Conservation (phyloP, 139 green algal species). For the Deuterostichococcus epilithicus region DNA sequence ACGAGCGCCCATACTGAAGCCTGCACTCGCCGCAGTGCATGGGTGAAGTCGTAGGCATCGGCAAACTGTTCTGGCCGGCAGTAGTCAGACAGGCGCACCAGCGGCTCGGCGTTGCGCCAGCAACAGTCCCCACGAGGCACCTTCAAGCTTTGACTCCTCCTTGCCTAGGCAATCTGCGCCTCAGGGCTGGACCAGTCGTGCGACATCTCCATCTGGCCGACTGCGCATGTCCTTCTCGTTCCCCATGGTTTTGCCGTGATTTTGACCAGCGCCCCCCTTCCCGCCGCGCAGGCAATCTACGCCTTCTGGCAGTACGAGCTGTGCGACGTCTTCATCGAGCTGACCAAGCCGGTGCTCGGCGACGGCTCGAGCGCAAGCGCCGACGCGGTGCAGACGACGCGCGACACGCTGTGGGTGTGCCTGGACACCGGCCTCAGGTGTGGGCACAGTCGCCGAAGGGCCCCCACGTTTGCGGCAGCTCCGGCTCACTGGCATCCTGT, state of each 20-base stretch:
- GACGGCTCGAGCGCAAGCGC: constrained; percentile 20
- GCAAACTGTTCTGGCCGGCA: no score
- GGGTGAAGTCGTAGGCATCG: no score
- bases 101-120: no score
- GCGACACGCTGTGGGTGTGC: constrained; percentile 71
- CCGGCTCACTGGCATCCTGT: no score
- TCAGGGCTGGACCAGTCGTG: constrained; percentile 94
- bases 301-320: constrained; percentile 93
- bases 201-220: constrained; percentile 94
- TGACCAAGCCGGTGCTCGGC: constrained; percentile 85
- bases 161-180: constrained; percentile 69
- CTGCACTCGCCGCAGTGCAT: no score
- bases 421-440: constrained; percentile 78
- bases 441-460: no score
- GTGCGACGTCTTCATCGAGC: constrained; percentile 98
- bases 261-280: no score
- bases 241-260: constrained; percentile 29
- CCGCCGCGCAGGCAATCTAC: constrained; percentile 77
- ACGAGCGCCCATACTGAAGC: no score
- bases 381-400: constrained; percentile 17
- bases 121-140: no score
- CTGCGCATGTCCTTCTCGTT: constrained; percentile 71
- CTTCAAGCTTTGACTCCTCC: no score
- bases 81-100: no score
- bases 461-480: no score